Conservation (phyloP, 495 filamentous ascomycete species). For the Lasiosphaeria ovina region DNA sequence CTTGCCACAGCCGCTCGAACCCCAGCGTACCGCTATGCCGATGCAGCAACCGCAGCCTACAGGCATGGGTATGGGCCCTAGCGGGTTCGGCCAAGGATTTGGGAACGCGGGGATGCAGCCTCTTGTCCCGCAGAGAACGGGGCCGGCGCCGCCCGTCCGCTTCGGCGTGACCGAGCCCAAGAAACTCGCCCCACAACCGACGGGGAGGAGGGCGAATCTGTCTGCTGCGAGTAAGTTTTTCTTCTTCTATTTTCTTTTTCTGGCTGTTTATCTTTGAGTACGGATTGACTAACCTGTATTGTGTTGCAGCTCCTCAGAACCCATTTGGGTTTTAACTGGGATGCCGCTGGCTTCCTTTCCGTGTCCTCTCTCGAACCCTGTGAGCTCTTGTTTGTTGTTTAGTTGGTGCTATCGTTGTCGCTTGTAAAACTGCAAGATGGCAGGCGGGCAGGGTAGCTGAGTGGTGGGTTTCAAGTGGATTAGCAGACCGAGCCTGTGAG, state of each 20-base stretch:
- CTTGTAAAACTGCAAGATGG: too few relatives aligned
- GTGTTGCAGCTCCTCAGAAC: conserved; percentile 72
- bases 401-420: too few relatives aligned
- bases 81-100: conserved; percentile 57
- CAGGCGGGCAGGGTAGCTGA: too few relatives aligned
- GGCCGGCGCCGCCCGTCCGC: conserved; percentile 83
- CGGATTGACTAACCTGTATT: conserved; percentile 13
- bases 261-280: neutral
- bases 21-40: conserved; percentile 47
- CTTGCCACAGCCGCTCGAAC: conserved; percentile 50
- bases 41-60: conserved; percentile 52
- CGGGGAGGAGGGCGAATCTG: conserved; percentile 85
- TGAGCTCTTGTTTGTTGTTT: too few relatives aligned
- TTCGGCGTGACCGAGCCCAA: conserved; percentile 78
- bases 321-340: conserved; percentile 78
- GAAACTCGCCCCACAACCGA: conserved; percentile 83
- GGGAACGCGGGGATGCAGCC: conserved; percentile 37
- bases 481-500: too few relatives aligned
- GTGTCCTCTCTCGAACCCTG: too few relatives aligned
- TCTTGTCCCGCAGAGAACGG: conserved; percentile 85
- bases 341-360: neutral
- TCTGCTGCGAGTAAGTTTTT: conserved; percentile 87
- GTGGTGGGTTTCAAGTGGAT: too few relatives aligned
- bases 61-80: conserved; percentile 52
- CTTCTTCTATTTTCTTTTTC: conserved; percentile 17